phyloP scores from a whole-genome alignment of 768 basidiomycete species.

The Boletus huronensis region DNA sequence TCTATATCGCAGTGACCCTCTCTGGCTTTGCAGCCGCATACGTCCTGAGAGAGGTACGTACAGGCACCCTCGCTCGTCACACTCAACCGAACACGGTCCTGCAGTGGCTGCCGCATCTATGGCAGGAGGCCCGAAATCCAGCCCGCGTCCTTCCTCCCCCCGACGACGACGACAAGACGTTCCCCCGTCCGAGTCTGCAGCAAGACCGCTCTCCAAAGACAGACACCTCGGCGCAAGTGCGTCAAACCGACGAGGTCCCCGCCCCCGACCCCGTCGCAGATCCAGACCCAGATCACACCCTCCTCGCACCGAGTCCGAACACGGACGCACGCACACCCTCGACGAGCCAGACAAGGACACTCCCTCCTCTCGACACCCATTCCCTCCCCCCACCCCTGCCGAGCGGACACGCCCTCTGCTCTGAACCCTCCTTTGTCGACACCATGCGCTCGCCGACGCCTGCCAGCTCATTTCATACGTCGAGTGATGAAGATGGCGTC shows the following conservation, averaged over 20 bases:
- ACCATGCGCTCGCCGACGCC: neutral
- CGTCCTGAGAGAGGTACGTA: slow-evolving; percentile 17
- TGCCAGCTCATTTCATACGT: neutral
- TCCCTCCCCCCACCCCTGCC: slow-evolving; percentile 11
- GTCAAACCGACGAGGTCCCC: neutral
- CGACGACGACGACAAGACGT: neutral
- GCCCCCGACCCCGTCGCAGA: neutral
- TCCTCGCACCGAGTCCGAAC: neutral
- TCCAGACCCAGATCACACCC: neutral
- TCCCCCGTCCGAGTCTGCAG: neutral
- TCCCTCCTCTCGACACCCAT: slow-evolving; percentile 5
- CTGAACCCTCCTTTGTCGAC: neutral
- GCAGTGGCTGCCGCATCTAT: slow-evolving; percentile 11
- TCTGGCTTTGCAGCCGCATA: slow-evolving; percentile 23
- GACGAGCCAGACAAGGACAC: neutral
- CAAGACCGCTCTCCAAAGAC: neutral
- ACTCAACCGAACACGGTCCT: neutral
- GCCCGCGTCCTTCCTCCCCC: neutral
- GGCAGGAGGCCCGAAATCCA: neutral
- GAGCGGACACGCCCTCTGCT: neutral
- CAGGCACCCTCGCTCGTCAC: neutral
- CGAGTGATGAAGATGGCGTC: neutral
- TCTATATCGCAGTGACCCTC: slow-evolving; percentile 12
- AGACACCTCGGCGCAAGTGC: neutral
- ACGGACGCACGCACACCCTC: neutral